Conservation (phyloP, 2,329 filamentous ascomycete species). For the Talaromyces sp. region DNA sequence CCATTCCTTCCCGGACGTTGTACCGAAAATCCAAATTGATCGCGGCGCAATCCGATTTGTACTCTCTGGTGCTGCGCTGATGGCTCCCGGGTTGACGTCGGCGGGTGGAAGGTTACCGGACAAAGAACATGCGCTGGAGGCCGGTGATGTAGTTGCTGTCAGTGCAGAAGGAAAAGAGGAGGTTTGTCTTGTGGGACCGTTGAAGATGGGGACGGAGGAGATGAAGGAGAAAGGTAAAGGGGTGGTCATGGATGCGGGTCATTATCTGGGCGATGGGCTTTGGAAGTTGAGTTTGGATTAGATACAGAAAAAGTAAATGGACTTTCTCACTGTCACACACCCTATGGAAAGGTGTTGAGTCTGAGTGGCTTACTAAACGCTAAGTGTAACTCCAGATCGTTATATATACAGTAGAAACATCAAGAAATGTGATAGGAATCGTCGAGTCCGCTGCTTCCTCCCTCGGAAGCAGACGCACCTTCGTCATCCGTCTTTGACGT, state of each 20-base stretch:
- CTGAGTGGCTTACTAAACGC: neutral
- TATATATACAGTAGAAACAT: conserved; percentile 1
- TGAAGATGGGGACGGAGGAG: conserved; percentile 83
- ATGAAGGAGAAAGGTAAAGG: conserved; percentile 95
- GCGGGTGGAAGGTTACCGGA: conserved; percentile 74
- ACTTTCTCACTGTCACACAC: neutral
- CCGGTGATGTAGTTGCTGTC: conserved; percentile 81
- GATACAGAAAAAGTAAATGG: conserved; percentile 21
- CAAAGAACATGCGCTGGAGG: conserved; percentile 60
- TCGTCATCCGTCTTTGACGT: conserved; percentile 15
- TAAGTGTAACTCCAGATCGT: neutral
- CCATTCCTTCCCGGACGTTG: conserved; percentile 80
- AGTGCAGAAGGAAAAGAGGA: conserved; percentile 90
- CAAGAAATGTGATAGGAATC: conserved; percentile 10
- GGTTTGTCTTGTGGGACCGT: conserved; percentile 78
- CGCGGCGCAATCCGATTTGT: conserved; percentile 96
- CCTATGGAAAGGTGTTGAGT: neutral
- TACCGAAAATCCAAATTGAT: conserved; percentile 84
- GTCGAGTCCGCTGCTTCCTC: conserved; percentile 17
- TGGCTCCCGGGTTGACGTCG: conserved; percentile 90
- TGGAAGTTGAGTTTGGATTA: conserved; percentile 68
- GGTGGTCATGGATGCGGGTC: conserved; percentile 85
- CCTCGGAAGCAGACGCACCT: conserved; percentile 13
- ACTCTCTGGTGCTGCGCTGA: conserved; percentile 84
- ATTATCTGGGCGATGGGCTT: conserved; percentile 90